phyloP scores from a whole-genome alignment of 1,139 yeast genomes.

The Pichia sp. region DNA sequence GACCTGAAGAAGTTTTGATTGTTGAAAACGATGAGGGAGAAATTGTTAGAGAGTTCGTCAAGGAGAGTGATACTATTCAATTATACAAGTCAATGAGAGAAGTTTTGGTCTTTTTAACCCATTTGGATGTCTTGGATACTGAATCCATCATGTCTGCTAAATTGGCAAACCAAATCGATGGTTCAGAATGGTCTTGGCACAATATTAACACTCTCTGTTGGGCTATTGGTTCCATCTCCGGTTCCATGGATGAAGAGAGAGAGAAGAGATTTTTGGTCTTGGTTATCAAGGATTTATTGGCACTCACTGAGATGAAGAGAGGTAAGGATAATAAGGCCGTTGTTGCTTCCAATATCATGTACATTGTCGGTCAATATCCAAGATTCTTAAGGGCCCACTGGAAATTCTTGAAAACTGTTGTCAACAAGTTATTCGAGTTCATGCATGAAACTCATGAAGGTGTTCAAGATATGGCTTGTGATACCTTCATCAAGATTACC shows the following conservation, averaged over 20 bases:
- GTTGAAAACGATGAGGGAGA: conserved; percentile 99
- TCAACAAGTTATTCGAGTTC: conserved; percentile 89
- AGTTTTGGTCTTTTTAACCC: conserved; percentile 89
- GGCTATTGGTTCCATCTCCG: conserved; percentile 99
- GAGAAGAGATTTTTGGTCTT: conserved; percentile 90
- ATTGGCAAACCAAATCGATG: conserved; percentile 88
- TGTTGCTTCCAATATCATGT: conserved; percentile 98
- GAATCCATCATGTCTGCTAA: conserved; percentile 91
- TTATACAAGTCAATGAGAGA: conserved; percentile 94
- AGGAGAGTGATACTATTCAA: conserved; percentile 94
- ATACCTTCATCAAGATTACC: conserved; percentile 92
- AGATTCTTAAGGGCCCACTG: conserved; percentile 96
- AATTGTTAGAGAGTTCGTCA: conserved; percentile 94
- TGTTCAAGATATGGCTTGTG: conserved; percentile 99
- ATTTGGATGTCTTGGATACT: conserved; percentile 89
- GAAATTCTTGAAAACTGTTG: conserved; percentile 94
- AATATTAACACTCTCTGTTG: conserved; percentile 95
- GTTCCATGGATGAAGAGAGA: conserved; percentile 98
- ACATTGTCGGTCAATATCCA: conserved; percentile 98
- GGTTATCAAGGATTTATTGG: conserved; percentile 85
- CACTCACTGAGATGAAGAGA: conserved; percentile 90
- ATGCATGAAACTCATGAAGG: conserved; percentile 99
- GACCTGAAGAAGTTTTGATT: conserved; percentile 95
- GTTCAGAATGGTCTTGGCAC: conserved; percentile 99
- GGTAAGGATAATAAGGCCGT: conserved; percentile 99